Evolutionary conservation across 2,329 filamentous ascomycete species (phyloP), one percentile per base, ranked within the genome.

Genomic region (Sporothrix variecibatus): DNA sequence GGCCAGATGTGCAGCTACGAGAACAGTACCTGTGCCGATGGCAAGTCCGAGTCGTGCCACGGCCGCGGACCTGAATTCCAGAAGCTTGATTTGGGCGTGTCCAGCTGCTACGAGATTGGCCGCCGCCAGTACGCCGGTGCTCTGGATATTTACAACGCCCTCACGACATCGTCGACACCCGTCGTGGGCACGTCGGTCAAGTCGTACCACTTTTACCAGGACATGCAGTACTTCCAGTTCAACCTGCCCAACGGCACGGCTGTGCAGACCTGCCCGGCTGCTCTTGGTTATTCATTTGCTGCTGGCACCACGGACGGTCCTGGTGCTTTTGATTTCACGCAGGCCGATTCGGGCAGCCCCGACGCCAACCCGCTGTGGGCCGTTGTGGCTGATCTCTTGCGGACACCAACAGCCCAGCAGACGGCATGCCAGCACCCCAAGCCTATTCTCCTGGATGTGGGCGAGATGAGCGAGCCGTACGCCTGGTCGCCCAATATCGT

Each of bases 221-320:
- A 98, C 81, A 92, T 98, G 85, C 89, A 91, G 5, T 89, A 89
- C 78, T 96, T 91, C 81, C 87, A 87, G 0, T 97, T 98, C 79
- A 82, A 84, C 2, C 89, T 95, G 0, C 87, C 91, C 0, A 94
- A 97, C 77, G 93, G 93, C 64, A 79, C 89, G 2, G 83, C 83
- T 40, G 93, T 91, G 7, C 86, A 84, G 69, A 97, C 95, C 0
- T 98, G 95, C 78, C 92, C 94, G 3, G 95, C 95, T 0, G 94
- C 94, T 0, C 84, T 98, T 75, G 95, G 95, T 6, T 97, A 96
- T 80, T 95, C 93, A 0, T 98, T 98, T 80, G 95, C 95, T 0
- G 95, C 93, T 0, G 95, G 95, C 12, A 98, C 95, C 0, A 93
- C 94, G 0, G 95, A 98, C 81, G 94, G 95, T 6, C 95, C 95